Percentiles rank a stretch among this genome's conserved stretches.
These are phyloP conservation scores for Talinum fruticosum DNA, from an alignment of 148 eudicot genomes.

Conservation along the genomic window DNA sequence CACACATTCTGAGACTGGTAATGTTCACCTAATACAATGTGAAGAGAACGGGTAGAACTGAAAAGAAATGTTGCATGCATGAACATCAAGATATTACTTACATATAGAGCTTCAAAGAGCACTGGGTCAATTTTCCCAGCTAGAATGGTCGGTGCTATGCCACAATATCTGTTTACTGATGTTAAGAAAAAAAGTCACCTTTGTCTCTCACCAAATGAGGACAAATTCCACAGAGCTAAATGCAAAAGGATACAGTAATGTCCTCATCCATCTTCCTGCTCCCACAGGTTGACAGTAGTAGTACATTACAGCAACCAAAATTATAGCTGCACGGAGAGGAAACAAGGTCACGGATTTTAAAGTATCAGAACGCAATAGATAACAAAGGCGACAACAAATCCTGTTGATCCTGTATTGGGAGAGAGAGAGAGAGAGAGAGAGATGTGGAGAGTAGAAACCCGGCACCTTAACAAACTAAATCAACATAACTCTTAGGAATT, in stretches of 20 bases:
- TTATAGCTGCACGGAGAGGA: constrained; percentile 53
- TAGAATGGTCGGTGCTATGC: constrained; percentile 77
- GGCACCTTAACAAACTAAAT: not conserved
- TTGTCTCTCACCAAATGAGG: not conserved
- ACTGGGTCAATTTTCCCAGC: constrained; percentile 92
- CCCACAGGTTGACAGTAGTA: constrained; percentile 86
- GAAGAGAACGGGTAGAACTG: not conserved
- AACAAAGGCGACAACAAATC: not conserved
- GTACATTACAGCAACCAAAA: constrained; percentile 73
- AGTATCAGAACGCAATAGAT: not conserved
- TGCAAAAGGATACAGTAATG: constrained; percentile 71
- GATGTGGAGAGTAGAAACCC: not conserved
- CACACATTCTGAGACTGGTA: not conserved
- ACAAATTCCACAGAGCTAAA: constrained; percentile 14
- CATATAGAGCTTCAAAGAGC: constrained; percentile 95
- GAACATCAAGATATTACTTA: constrained; percentile 38
- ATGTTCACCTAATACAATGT: not conserved
- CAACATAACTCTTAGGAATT: not conserved
- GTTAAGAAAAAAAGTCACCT: constrained; percentile 29
- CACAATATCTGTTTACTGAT: constrained; percentile 66
- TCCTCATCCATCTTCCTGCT: constrained; percentile 67
- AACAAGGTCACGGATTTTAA: not conserved
- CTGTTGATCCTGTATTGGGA: not conserved
- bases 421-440: not conserved
- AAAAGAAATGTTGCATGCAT: not conserved